Evolutionary conservation across 345 rosid genomes (phyloP), one percentile per base, ranked within the genome.

Genomic region (Populus simonii): DNA sequence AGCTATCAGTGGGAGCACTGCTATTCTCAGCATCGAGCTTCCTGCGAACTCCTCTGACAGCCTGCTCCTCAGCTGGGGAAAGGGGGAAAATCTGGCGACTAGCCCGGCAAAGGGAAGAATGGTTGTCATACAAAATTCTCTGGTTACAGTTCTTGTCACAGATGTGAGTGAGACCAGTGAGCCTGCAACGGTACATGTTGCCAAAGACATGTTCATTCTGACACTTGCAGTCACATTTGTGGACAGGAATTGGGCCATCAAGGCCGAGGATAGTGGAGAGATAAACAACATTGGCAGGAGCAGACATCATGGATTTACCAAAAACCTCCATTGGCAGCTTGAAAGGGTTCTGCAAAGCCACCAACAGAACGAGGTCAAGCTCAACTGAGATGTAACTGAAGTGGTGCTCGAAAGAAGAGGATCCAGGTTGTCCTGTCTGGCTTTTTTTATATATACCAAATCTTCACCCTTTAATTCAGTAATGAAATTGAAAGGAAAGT

Each of bases 91-190:
- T 76, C 85, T 83, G 84, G 74, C 96, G 80, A 62, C 99, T 96
- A 10, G 91, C 99, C 22, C 92, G 93, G 92, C 99, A 96, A 75
- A 96, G 76, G 67, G 96, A 96, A 84, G 84, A 91, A 80, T 93
- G 97, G 79, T 96, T 96, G 87, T 96, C 99, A 82, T 93, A 96
- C 86, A 96, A 82, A 83, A 96, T 96, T 85, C 98, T 67, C 96
- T 93, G 99, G 89, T 96, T 82, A 88, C 99, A 96, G 81, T 96
- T 93, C 94, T 93, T 93, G 97, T 96, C 99, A 82, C 99, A 96
- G 85, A 96, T 92, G 87, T 96, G 98, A 72, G 97, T 92, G 57
- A 92, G 83, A 22, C 94, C 96, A 33, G 98, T 96, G 86, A 93
- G 87, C 86, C 91, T 93, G 91, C 99, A 92, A 82, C 87, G 92